Base-by-base conservation (phyloP, 208 protist genomes). In the Trypanosoma congolense region DNA sequence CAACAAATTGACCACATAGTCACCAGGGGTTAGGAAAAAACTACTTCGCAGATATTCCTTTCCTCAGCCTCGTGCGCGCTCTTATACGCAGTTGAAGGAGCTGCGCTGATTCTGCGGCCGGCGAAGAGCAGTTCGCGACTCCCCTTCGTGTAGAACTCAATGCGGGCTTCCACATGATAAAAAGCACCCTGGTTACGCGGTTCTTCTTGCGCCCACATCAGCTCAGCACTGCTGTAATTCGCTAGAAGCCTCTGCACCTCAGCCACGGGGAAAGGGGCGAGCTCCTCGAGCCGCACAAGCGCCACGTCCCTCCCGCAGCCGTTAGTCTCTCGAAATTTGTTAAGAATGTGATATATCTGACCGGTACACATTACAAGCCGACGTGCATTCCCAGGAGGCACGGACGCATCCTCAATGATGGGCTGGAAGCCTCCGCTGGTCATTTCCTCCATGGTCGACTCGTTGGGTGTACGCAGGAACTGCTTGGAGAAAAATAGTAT, bases 141-240 rank as follows among this genome's bases (percentile, higher is more conserved):
- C 47, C 77, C 87, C 3, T 70, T 47, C 12, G 83, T 90, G 67
- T 88, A 86, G 50, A 70, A 65, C 33, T 92, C 82, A 38, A 95
- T 68, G 53, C 85, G 84, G n/a, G 81, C 68, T 66, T 88, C 81
- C 8, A 96, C 78, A 60, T 94, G 77, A 4, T 44, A 61, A 87
- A 88, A 98, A 12, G 96, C 76, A 57, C 97, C 97, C 83, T 97
- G 96, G 73, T 98, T 99, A 70, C 87, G 92, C 41, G 97, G 98
- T 82, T 99, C 97, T 74, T 99, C 97, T 83, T 99, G 97, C 46
- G 77, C 85, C 98, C 97, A 99, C 57, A 91, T 78, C 10, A 96
- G 62, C 54, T 96, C 83, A 8, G 96, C 96, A 47, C 87, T 80
- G 35, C 70, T 70, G 76, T 97, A 98, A 29, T 87, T 73, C 25